Percentiles rank a stretch among this genome's conserved stretches.
These are phyloP conservation scores for Astrocystis sublimbata DNA, from an alignment of 495 filamentous ascomycete species.

Conservation along the genomic window DNA sequence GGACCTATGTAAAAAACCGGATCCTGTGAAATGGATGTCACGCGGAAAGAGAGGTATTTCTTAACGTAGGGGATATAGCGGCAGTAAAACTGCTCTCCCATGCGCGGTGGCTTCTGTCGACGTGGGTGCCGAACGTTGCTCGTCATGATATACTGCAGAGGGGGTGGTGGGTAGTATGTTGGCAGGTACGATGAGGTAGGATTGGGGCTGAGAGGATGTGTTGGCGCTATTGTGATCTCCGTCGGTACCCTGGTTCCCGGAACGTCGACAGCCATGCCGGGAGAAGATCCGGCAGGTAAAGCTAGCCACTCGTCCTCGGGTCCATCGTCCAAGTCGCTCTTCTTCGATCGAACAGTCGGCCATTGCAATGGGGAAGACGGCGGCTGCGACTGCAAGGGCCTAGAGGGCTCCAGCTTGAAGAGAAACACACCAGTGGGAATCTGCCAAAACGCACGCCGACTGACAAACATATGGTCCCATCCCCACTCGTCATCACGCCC, in stretches of 20 bases:
- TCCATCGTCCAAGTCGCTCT: too few relatives aligned
- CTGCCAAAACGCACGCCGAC: slow-evolving; percentile 86
- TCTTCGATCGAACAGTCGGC: too few relatives aligned
- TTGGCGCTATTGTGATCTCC: slow-evolving; percentile 36
- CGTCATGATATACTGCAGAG: slow-evolving; percentile 77
- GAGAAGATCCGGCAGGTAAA: slow-evolving; percentile 1
- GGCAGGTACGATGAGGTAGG: slow-evolving; percentile 78
- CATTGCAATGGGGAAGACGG: slow-evolving; percentile 61
- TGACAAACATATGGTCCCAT: slow-evolving; percentile 82
- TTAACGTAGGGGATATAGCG: slow-evolving; percentile 79
- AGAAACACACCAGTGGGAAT: slow-evolving; percentile 83
- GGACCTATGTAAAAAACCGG: slow-evolving; percentile 58
- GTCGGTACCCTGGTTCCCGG: slow-evolving; percentile 32
- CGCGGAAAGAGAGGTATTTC: slow-evolving; percentile 86
- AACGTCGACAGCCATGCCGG: slow-evolving; percentile 29
- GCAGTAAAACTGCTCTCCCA: slow-evolving; percentile 86
- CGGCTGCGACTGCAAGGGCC: slow-evolving; percentile 36
- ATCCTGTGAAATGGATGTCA: slow-evolving; percentile 61
- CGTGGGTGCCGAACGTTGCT: slow-evolving; percentile 81
- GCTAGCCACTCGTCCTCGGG: slow-evolving; percentile 4
- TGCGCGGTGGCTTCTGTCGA: slow-evolving; percentile 82
- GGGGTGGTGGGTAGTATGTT: slow-evolving; percentile 85
- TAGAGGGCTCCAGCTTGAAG: slow-evolving; percentile 80
- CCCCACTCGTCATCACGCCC: slow-evolving; percentile 63
- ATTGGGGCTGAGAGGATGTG: slow-evolving; percentile 63